Base-by-base conservation (phyloP, 2,329 filamentous ascomycete species). In the Exophiala calicioides region DNA sequence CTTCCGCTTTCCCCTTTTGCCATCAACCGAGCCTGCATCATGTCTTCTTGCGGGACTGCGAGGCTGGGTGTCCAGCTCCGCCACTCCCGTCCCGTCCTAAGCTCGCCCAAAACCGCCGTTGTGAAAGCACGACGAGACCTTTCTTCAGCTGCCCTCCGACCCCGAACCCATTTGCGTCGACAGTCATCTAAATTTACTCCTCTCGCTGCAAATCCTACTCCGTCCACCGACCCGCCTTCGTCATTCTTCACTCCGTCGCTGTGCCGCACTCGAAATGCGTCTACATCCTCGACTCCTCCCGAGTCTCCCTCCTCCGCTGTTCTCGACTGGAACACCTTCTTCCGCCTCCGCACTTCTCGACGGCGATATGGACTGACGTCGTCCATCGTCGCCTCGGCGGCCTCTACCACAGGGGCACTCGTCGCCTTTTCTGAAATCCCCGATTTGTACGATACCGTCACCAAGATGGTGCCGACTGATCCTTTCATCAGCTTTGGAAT, bases 301-400 rank as follows among this genome's bases (percentile, higher is more conserved):
- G 29, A 39, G 16, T 27, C 54, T n/a, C 34, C 36, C 31, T 29
- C 33, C 13, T 24, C 36, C 13, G 18, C 20, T n/a, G 62, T 68
- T n/a, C 80, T 90, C 31, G 81, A 89, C 70, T 97, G 91, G 91
- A 85, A 96, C 73, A 83, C 82, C 41, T 97, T 95, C 76, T 95
- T 97, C 76, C 81, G 82, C 65, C 84, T 97, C 50, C 89, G 91
- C 62, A 86, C 89, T 60, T 86, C 84, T 50, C 87, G 91, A 45
- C 85, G 91, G 51, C 82, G 87, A 60, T 86, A 90, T 73, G 89
- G 91, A 65, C 79, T 95, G 27, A 79, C 78, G 38, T 90, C 89
- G 56, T 91, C 87, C 35, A 75, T 89, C 39, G 65, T 81, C 24
- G 81, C 80, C 24, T 84, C 84, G 31, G 56, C 84, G 4, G 71